Evolutionary conservation across 2,329 filamentous ascomycete genomes (phyloP), one percentile per base, ranked within the genome.

Genomic region (Allantophomopsis lycopodina): DNA sequence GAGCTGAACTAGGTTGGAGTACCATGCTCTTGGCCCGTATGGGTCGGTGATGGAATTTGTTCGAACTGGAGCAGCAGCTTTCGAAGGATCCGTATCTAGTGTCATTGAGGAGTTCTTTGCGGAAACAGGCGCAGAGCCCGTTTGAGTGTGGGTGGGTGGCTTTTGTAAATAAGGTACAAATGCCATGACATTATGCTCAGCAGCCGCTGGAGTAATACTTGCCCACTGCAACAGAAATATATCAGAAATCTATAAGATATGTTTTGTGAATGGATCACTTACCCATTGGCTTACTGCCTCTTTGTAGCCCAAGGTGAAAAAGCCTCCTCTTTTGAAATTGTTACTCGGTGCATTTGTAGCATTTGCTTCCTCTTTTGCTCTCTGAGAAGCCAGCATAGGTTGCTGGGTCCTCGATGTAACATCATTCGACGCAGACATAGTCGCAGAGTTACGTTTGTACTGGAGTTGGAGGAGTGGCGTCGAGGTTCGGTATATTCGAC

Each of bases 261-360:
- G 6, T 4, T 20, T 36, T 15, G 14, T 18, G 7, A 34, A n/a
- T 34, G 6, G 17, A 13, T 20, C 40, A 47, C 78, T 46, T 61
- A 85, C 83, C 86, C 91, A 96, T 69, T 96, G 89, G 49, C 73
- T 80, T 46, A 86, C 85, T 13, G 85, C 89, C 42, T 94, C 87
- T 54, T 88, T 91, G 63, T 94, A 94, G 37, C 87, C 80, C 16
- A 96, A 63, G 2, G 91, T 88, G 49, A 98, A 96, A 59, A 73
- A 79, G 28, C 61, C 51, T 20, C 55, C 50, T 38, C 52, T 51
- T 11, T 60, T 50, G 46, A 56, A 54, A 40, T 51, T 56, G 40
- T 55, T 48, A 43, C 55, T 53, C 44, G 57, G 32, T 45, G 56
- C 48, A 7, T 13, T 40, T 5, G 41, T 40, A 14, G 46, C 44